Evolutionary conservation across 352 stramenopile species (phyloP).

Genomic region (Phytopythium boreale): DNA sequence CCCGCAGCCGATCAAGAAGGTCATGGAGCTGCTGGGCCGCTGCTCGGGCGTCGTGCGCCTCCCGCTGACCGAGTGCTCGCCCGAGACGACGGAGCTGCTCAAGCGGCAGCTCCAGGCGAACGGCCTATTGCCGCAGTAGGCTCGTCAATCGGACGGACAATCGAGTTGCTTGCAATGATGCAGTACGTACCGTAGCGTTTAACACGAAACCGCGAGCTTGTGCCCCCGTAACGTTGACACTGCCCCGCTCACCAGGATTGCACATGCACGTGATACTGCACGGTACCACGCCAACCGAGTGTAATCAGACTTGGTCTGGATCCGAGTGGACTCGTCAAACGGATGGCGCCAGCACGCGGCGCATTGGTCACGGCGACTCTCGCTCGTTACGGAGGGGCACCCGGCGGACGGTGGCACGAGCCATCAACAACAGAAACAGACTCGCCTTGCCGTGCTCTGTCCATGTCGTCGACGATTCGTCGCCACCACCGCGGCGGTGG

Average conservation of each 20-base stretch:
- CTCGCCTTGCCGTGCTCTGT: not conserved
- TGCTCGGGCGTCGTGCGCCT: conserved; percentile 46
- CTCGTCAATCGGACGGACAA: not conserved
- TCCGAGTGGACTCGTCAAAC: not conserved
- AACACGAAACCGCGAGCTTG: not conserved
- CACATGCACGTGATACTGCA: not conserved
- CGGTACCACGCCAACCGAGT: not conserved
- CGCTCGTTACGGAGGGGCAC: not conserved
- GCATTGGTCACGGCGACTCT: not conserved
- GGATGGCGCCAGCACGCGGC: too few relatives aligned
- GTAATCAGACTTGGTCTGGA: not conserved
- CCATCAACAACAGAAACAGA: not conserved
- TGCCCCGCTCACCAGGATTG: not conserved
- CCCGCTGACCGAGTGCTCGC: conserved; percentile 44
- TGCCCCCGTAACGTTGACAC: not conserved
- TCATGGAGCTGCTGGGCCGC: conserved; percentile 64
- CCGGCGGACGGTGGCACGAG: not conserved
- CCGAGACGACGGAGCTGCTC: conserved; percentile 43
- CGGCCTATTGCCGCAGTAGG: conserved; percentile 25
- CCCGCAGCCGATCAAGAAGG: conserved; percentile 75
- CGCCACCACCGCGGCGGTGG: too few relatives aligned
- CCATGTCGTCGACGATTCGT: not conserved
- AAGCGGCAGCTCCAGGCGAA: conserved; percentile 40
- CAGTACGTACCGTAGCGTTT: not conserved
- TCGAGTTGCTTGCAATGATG: too few relatives aligned